Percentiles rank a stretch among this genome's conserved stretches.
Conservation (phyloP, 306 rosid species). For the Pachyrhizus erosus region DNA sequence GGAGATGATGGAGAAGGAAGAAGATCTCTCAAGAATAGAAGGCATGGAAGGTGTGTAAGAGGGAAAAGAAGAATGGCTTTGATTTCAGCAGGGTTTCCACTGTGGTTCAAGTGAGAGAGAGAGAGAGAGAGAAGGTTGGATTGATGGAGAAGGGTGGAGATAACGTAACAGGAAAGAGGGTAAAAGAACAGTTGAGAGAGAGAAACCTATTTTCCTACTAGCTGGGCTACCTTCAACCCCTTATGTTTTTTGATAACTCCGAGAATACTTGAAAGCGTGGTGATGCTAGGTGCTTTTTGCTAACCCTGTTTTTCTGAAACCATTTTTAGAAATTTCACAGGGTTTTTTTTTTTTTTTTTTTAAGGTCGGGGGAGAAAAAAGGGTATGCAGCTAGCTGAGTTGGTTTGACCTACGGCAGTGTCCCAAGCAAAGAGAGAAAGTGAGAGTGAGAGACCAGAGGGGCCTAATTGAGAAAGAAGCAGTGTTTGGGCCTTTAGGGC, state of each 20-base stretch:
- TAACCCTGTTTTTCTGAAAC: constrained; percentile 40
- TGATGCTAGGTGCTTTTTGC: constrained; percentile 43
- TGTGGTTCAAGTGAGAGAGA: not conserved
- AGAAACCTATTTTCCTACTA: constrained; percentile 8
- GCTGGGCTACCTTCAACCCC: constrained; percentile 47
- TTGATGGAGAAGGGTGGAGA: constrained; percentile 26
- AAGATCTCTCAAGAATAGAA: not conserved
- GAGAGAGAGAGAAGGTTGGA: not conserved
- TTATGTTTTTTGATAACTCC: constrained; percentile 60
- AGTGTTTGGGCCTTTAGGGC: constrained; percentile 51
- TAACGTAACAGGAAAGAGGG: constrained; percentile 34
- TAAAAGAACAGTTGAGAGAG: constrained; percentile 49
- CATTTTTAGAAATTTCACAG: constrained; percentile 44
- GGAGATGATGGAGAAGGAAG: not conserved
- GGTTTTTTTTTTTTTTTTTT: not conserved
- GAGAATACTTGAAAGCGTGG: constrained; percentile 61
- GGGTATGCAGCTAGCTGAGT: constrained; percentile 21
- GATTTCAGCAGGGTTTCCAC: constrained; percentile 12
- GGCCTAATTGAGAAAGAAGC: constrained; percentile 46
- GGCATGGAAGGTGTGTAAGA: not conserved
- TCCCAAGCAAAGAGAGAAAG: constrained; percentile 10
- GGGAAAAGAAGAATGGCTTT: constrained; percentile 21
- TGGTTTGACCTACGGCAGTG: constrained; percentile 37
- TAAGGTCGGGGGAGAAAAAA: not conserved
- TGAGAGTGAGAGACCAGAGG: constrained; percentile 7